A percentile compares a stretch with the other conserved stretches of the same genome.
phyloP scores from a whole-genome alignment of 345 rosid species.

The Bruguiera parviflora region DNA sequence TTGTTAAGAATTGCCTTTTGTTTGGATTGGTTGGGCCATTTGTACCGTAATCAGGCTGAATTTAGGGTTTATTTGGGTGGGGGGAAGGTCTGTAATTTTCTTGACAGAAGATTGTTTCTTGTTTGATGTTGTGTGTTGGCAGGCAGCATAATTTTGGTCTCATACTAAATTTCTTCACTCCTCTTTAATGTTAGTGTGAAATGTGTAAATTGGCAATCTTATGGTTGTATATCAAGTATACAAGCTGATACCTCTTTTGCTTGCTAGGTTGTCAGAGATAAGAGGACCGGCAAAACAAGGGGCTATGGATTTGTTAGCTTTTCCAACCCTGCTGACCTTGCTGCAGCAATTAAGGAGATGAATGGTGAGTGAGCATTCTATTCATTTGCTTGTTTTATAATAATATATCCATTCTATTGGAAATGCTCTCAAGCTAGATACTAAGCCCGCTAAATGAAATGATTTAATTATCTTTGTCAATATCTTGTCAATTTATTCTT shows the following conservation, averaged over 20 bases:
- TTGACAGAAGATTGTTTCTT: background rate
- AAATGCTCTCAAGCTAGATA: too few relatives aligned
- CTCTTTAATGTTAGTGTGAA: background rate
- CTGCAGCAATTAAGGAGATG: constrained; percentile 93
- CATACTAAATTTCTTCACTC: background rate
- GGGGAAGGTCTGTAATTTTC: background rate
- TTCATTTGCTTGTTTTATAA: background rate
- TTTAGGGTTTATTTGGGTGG: too few relatives aligned
- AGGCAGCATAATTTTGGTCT: background rate
- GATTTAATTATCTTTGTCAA: background rate
- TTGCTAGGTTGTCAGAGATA: constrained; percentile 87
- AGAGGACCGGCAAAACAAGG: constrained; percentile 95
- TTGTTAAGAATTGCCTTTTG: background rate
- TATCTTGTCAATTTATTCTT: background rate
- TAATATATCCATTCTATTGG: background rate
- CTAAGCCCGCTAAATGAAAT: background rate
- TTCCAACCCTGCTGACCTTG: constrained; percentile 76
- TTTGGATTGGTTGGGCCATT: background rate
- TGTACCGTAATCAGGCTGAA: too few relatives aligned
- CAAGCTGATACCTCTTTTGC: background rate
- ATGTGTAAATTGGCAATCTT: background rate
- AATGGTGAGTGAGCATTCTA: constrained; percentile 47
- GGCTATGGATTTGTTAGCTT: constrained; percentile 99
- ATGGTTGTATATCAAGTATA: background rate
- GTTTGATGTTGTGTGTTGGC: background rate